Evolutionary conservation across 495 filamentous ascomycete species (phyloP), one percentile per base, ranked within the genome.

Genomic region (Acidomyces sp.): DNA sequence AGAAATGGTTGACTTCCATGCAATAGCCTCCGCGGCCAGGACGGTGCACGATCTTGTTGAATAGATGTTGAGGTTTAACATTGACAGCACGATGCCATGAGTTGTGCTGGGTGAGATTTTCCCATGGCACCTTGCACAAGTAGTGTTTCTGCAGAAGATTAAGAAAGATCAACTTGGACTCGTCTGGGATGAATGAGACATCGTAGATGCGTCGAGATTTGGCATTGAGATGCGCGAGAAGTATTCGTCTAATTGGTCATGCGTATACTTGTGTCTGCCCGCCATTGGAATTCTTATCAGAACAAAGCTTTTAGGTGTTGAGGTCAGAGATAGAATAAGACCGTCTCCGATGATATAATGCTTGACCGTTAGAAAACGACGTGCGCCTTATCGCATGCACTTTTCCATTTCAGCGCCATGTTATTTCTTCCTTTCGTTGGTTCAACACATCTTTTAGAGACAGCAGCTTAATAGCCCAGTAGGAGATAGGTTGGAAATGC

Each of bases 1-100:
- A 82, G 33, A 85, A 70, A 23, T 65, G 62, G 54, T 77, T 86
- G 29, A 68, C 65, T 51, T 86, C 82, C 67, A 86, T 77, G 61
- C 80, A 86, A 51, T 86, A 86, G 0, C 82, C 80, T 3, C 83
- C 83, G 13, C 72, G 57, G 15, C 72, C 66, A 20, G 56, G 53
- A 16, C 59, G 51, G 1, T 45, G 57, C 18, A 87, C 68, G 18
- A 86, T 67, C 56, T 85, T 85, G 3, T 62, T 39, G 52, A 71
- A 86, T 3, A 86, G 55, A 21, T 62, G 56, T 13, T 71, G 54
- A 0, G 73, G 72, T 20, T 72, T 56, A 3, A 85, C 59, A 0
- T 69, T 66, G 4, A 79, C 58, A 0, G 54, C 43, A 34, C 72
- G 68, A 3, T 63, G 57, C 0, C 48, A 40, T 0, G 68, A 81